These are phyloP conservation scores for Ilex aquifolium DNA, from an alignment of 257 asterid genomes.

Conservation along the genomic window DNA sequence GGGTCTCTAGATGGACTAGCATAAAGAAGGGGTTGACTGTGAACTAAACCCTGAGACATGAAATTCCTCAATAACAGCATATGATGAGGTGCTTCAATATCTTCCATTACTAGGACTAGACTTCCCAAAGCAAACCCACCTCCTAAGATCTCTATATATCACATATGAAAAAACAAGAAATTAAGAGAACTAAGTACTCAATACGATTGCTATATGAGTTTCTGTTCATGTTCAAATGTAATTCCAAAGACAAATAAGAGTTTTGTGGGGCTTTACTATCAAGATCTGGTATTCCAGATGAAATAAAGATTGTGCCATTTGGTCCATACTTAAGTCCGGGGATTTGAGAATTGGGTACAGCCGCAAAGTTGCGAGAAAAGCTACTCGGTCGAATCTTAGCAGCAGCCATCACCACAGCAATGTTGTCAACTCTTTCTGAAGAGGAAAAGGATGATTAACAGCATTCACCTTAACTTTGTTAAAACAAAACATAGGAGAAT, in stretches of 20 bases:
- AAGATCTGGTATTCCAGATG: conserved; percentile 86
- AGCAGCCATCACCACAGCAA: conserved; percentile 45
- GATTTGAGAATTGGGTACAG: conserved; percentile 42
- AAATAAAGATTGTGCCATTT: conserved; percentile 72
- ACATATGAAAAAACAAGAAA: conserved; percentile 3
- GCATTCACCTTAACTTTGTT: background rate
- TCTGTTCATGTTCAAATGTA: background rate
- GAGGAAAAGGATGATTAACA: conserved; percentile 3
- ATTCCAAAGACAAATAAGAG: background rate
- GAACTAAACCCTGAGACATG: conserved; percentile 93
- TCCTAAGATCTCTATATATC: conserved; percentile 67
- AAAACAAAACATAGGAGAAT: no score
- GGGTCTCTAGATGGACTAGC: conserved; percentile 92
- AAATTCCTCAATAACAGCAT: conserved; percentile 93
- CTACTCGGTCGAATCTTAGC: conserved; percentile 63
- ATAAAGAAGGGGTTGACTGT: conserved; percentile 76
- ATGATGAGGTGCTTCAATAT: conserved; percentile 95
- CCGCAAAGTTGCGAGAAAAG: conserved; percentile 68
- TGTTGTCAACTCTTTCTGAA: conserved; percentile 10
- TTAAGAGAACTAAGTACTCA: background rate
- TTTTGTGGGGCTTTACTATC: conserved; percentile 53
- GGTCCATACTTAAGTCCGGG: conserved; percentile 94
- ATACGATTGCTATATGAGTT: no score
- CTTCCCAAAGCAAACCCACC: conserved; percentile 93
- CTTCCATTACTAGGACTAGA: conserved; percentile 90